phyloP scores from a whole-genome alignment of 73 alveolate species.

The Uronychia binucleata region DNA sequence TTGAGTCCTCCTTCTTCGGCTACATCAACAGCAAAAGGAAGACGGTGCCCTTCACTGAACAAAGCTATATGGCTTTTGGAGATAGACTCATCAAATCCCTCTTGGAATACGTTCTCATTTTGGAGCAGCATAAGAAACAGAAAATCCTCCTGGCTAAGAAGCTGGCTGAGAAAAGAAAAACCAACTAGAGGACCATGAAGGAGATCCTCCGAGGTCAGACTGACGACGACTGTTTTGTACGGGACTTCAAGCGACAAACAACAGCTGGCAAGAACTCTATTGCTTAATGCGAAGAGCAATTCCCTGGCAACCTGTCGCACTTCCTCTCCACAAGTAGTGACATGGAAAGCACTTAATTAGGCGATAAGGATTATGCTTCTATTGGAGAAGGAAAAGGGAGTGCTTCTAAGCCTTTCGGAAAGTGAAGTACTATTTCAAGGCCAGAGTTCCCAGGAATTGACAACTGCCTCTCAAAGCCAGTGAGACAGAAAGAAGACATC shows the following conservation, averaged over 20 bases:
- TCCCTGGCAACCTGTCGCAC: background rate
- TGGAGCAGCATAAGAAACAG: slow-evolving; percentile 39
- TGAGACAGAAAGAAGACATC: no score
- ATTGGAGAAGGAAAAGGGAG: no score
- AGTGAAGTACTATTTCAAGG: no score
- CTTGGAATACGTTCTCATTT: slow-evolving; percentile 20
- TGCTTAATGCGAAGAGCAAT: background rate
- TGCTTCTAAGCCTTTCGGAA: no score
- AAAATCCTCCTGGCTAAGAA: slow-evolving; percentile 23
- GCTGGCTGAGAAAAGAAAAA: slow-evolving; percentile 30
- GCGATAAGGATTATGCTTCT: no score
- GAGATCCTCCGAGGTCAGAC: slow-evolving; percentile 23
- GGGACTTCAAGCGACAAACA: slow-evolving; percentile 2
- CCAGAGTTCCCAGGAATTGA: no score
- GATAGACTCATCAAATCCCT: slow-evolving; percentile 31
- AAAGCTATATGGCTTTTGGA: slow-evolving; percentile 23
- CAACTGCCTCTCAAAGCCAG: no score
- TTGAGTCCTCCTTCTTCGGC: slow-evolving; percentile 28
- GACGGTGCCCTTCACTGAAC: slow-evolving; percentile 15
- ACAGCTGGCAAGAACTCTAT: slow-evolving; percentile 4
- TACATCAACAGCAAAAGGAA: slow-evolving; percentile 16
- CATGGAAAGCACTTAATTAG: background rate
- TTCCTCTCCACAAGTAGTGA: background rate
- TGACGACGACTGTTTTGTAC: background rate
- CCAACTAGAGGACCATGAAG: slow-evolving; percentile 27